Percentiles rank a stretch among this genome's conserved stretches.
Conservation (phyloP, 2,329 filamentous ascomycete genomes). For the Epichloe typhina region DNA sequence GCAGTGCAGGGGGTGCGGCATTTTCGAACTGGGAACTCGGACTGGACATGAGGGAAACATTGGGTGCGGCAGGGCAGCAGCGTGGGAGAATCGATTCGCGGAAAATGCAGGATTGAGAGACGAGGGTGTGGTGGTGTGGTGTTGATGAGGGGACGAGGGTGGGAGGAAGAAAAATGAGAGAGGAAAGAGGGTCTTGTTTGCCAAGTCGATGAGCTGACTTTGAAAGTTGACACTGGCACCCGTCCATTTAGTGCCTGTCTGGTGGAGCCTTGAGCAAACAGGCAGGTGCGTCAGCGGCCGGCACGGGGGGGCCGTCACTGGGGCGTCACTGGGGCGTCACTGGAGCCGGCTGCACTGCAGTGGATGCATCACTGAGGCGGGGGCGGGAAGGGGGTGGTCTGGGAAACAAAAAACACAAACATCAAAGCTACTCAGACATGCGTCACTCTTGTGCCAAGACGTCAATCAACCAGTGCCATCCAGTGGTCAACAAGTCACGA, state of each 20-base stretch:
- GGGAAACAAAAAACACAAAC: not conserved
- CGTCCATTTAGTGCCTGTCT: not conserved
- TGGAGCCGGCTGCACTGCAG: not conserved
- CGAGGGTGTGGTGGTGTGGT: constrained; percentile 10
- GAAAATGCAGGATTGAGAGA: constrained; percentile 8
- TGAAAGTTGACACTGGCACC: not conserved
- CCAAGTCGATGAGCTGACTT: not conserved
- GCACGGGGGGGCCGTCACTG: constrained; percentile 1
- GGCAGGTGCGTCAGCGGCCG: constrained; percentile 1
- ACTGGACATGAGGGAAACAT: constrained; percentile 48
- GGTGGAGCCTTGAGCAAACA: not conserved
- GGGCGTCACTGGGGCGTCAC: constrained; percentile 1
- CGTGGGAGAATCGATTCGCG: constrained; percentile 12
- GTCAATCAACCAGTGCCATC: no score
- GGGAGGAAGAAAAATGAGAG: constrained; percentile 7
- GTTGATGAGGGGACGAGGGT: constrained; percentile 8
- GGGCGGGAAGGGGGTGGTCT: not conserved
- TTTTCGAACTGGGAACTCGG: constrained; percentile 37
- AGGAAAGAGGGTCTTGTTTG: constrained; percentile 2
- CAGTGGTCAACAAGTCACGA: no score
- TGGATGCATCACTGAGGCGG: not conserved
- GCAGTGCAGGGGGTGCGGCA: constrained; percentile 36
- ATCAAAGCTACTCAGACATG: no score
- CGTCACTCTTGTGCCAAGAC: no score
- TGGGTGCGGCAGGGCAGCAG: constrained; percentile 24